These are phyloP conservation scores for Tulasnella sp. DNA, from an alignment of 768 basidiomycete genomes.

Conservation along the genomic window DNA sequence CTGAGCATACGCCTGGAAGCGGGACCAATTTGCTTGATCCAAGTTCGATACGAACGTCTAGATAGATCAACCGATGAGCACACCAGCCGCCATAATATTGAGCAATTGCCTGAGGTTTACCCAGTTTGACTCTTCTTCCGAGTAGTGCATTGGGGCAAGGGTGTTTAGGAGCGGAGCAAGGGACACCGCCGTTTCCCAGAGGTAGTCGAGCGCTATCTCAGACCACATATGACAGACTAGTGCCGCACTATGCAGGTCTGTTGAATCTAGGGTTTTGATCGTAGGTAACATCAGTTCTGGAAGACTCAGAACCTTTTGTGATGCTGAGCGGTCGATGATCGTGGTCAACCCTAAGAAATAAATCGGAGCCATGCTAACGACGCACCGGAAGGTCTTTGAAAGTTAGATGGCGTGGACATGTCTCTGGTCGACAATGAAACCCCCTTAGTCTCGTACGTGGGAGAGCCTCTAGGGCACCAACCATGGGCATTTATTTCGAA, in stretches of 20 bases:
- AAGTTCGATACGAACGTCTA: neutral
- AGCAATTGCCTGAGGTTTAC: neutral
- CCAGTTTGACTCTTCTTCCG: neutral
- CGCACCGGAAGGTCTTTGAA: neutral
- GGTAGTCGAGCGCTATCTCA: neutral
- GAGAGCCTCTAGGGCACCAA: neutral
- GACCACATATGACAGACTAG: neutral
- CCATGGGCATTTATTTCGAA: neutral
- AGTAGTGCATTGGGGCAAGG: neutral
- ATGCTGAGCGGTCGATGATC: neutral
- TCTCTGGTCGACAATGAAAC: neutral
- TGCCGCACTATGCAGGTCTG: neutral
- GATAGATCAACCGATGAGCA: neutral
- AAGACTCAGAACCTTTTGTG: neutral
- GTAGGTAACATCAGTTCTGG: neutral
- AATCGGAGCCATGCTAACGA: neutral
- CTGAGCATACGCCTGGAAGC: neutral
- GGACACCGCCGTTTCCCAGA: neutral
- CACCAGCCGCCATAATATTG: rapidly evolving
- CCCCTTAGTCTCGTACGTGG: neutral
- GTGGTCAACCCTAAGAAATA: neutral
- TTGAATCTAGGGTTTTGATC: neutral
- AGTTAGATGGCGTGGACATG: neutral
- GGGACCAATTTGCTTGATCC: neutral
- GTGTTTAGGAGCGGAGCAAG: neutral